Base-by-base conservation (phyloP, 371 early-diverging fungal species). In the Thermomucor indicae-seudaticae region DNA sequence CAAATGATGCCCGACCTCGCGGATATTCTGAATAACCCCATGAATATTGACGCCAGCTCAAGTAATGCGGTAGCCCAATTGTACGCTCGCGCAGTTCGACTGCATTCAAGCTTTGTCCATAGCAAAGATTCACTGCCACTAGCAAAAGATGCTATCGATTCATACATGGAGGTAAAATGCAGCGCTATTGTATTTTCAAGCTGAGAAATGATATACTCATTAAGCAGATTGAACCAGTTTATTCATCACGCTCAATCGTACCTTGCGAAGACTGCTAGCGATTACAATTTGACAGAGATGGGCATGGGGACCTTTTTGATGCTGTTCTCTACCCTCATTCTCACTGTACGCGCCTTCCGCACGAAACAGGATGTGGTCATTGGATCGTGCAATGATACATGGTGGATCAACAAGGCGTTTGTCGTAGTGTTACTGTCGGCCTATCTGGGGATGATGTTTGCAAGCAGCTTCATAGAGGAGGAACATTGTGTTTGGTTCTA, bases 401-500 rank as follows among this genome's bases (percentile, higher is more conserved):
- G 64, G 68, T 24, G 23, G 1, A 4, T 45, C 3, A 50, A 19
- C 38, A 50, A 53, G 32, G 29, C 42, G 8, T 65, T 81, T 40
- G 55, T 69, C 0, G 47, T 52, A 1, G 43, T 69, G 35, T 58
- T 69, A 14, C 17, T 77, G 24, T 34, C 54, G 6, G 59, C 69
- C 8, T 86, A 85, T 42, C 44, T 74, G n/a, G 25, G 75, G 8
- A 79, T 84, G 3, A 55, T 84, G 56, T 80, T 80, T 63, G 79
- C 90, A 1, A 87, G 86, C 39, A 88, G 89, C 41, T 81, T 83
- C 61, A 78, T 90, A 1, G 91, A 90, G 58, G 88, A 90, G 45
- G 91, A 90, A 55, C 87, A 85, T 45, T 71, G 67, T 48, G 79
- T 80, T 46, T 90, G 91, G 91, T 89, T 81, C 49, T 88, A 78